A percentile compares a stretch with the other conserved stretches of the same genome.
Conservation (phyloP, 176 grass and related monocot species). For the Oryza punctata region DNA sequence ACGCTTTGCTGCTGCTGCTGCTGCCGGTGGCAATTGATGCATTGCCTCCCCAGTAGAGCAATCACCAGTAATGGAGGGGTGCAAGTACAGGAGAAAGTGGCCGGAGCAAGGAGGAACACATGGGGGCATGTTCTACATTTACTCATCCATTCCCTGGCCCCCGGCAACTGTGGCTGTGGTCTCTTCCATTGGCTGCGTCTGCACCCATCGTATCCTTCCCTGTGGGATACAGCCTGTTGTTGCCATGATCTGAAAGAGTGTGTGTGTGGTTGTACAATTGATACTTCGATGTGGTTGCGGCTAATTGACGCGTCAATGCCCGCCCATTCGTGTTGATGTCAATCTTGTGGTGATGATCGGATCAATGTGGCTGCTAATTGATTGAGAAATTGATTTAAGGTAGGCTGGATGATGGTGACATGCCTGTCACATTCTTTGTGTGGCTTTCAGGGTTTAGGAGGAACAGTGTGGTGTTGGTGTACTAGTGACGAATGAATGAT, state of each 20-base stretch:
- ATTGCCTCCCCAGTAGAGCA: not conserved
- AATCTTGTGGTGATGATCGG: not conserved
- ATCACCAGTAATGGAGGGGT: constrained; percentile 19
- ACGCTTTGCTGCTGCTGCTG: not conserved
- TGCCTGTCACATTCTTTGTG: not conserved
- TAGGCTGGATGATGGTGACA: not conserved
- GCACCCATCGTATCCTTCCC: not conserved
- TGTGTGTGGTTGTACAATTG: not conserved
- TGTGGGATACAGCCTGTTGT: not conserved
- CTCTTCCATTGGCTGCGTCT: not conserved
- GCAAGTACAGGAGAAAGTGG: not conserved
- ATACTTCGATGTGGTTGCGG: not conserved
- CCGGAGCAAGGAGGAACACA: constrained; percentile 1
- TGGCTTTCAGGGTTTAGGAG: not conserved
- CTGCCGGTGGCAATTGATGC: constrained; percentile 1
- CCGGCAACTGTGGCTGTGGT: not conserved
- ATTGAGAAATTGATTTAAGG: not conserved
- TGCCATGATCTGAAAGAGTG: not conserved
- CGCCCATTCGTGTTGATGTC: not conserved
- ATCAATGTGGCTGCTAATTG: not conserved
- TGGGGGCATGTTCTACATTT: not conserved
- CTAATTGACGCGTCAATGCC: not conserved
- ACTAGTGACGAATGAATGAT: not conserved
- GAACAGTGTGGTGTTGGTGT: not conserved
- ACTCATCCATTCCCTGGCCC: not conserved